phyloP scores from a whole-genome alignment of 1,284 basidiomycete species.

The Megacollybia platyphylla region DNA sequence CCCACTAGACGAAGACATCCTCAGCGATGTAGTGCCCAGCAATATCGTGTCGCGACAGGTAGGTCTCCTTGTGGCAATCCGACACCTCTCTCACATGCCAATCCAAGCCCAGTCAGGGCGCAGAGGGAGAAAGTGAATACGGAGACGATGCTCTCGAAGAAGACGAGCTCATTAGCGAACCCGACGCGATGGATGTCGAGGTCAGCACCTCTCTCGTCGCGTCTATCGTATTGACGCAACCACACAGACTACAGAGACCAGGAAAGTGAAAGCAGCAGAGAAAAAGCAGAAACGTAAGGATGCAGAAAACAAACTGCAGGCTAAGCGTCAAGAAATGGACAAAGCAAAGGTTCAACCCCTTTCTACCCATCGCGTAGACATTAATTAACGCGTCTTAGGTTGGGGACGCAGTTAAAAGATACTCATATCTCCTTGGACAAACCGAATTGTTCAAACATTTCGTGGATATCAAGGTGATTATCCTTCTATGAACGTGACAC shows the following conservation, averaged over 20 bases:
- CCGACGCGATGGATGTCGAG: slow-evolving; percentile 29
- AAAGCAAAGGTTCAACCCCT: slow-evolving; percentile 54
- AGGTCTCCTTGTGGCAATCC: slow-evolving; percentile 8
- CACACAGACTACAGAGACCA: slow-evolving; percentile 10
- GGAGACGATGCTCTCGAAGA: slow-evolving; percentile 49
- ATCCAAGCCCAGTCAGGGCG: slow-evolving; percentile 56
- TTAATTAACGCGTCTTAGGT: slow-evolving; percentile 34
- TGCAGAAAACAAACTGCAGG: slow-evolving; percentile 55
- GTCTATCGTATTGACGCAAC: slow-evolving; percentile 5
- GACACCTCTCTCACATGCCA: background rate
- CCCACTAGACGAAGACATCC: slow-evolving; percentile 57
- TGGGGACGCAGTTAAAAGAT: slow-evolving; percentile 89
- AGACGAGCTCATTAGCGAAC: slow-evolving; percentile 53
- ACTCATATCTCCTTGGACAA: slow-evolving; percentile 89
- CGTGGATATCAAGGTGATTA: slow-evolving; percentile 76
- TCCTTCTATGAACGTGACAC: background rate
- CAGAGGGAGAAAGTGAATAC: slow-evolving; percentile 42
- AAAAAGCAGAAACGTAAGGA: slow-evolving; percentile 57
- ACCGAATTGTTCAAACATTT: slow-evolving; percentile 96
- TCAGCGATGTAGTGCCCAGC: slow-evolving; percentile 72
- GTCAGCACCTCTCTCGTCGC: slow-evolving; percentile 3
- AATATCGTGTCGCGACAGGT: slow-evolving; percentile 77
- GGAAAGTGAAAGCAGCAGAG: slow-evolving; percentile 17
- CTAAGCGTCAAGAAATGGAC: slow-evolving; percentile 67
- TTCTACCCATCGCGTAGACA: slow-evolving; percentile 1